Evolutionary conservation across 2,329 filamentous ascomycete species (phyloP).

Genomic region (Pyrenophora tritici-repentis): DNA sequence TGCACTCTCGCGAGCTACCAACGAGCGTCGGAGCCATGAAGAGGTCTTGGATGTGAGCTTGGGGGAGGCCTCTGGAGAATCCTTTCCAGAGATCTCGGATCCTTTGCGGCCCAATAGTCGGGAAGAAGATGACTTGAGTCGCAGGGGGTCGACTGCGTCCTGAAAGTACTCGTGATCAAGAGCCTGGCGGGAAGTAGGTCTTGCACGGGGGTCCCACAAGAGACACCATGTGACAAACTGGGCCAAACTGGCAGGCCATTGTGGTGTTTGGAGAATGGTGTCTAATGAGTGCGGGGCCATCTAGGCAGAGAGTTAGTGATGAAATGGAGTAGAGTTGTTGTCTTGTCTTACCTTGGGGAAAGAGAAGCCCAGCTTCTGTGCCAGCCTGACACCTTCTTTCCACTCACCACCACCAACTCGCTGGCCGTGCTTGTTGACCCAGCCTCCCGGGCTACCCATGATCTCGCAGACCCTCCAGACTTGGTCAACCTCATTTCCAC

Average conservation of each 20-base stretch:
- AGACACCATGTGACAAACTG: conserved; percentile 98
- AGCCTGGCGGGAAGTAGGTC: conserved; percentile 93
- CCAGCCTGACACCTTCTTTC: conserved; percentile 90
- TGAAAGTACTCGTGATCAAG: conserved; percentile 92
- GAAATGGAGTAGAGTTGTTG: background rate
- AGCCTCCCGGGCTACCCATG: conserved; percentile 97
- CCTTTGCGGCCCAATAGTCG: conserved; percentile 86
- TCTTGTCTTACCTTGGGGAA: conserved; percentile 73
- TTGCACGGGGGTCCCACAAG: conserved; percentile 95
- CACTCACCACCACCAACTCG: conserved; percentile 95
- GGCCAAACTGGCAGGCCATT: conserved; percentile 87
- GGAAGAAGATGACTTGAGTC: conserved; percentile 88
- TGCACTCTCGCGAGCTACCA: conserved; percentile 76
- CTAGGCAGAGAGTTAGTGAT: conserved; percentile 58
- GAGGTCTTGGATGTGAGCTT: conserved; percentile 77
- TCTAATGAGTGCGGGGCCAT: conserved; percentile 98
- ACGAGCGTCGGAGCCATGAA: conserved; percentile 92
- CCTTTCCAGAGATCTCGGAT: conserved; percentile 72
- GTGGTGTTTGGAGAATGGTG: conserved; percentile 84
- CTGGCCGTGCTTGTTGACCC: conserved; percentile 89
- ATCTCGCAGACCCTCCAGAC: conserved; percentile 99
- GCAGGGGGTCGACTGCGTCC: conserved; percentile 87
- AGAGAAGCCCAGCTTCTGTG: conserved; percentile 95
- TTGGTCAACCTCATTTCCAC: conserved; percentile 97
- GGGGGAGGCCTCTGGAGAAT: conserved; percentile 62